Evolutionary conservation across 2,329 filamentous ascomycete genomes (phyloP).

Genomic region (Aspergillus candidus): DNA sequence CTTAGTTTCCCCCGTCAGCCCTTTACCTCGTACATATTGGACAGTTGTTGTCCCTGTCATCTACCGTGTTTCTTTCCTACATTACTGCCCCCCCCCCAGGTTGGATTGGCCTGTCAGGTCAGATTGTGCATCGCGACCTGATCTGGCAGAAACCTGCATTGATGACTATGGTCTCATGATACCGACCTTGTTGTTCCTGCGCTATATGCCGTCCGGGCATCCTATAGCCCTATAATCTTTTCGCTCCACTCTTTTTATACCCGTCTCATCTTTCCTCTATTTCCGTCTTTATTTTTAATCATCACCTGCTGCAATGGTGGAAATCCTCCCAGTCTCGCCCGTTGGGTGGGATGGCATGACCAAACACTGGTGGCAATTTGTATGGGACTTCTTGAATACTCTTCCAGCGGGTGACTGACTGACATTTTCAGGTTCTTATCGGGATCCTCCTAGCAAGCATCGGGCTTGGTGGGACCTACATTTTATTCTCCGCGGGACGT

Average conservation of each 20-base stretch:
- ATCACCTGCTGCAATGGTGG: constrained; percentile 20
- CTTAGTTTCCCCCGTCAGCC: background rate
- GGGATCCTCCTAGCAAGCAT: constrained; percentile 27
- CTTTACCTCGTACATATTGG: background rate
- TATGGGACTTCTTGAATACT: constrained; percentile 17
- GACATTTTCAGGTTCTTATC: background rate
- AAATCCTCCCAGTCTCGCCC: constrained; percentile 24
- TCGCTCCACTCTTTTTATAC: constrained; percentile 4
- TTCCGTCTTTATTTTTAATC: constrained; percentile 10
- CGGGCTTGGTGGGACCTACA: constrained; percentile 22
- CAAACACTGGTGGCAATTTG: constrained; percentile 40
- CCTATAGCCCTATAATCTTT: constrained; percentile 10
- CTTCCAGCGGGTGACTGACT: too few species aligned
- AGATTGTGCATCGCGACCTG: too few species aligned
- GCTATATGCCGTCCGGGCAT: too few species aligned
- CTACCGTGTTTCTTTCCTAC: too few species aligned
- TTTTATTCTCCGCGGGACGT: constrained; percentile 21
- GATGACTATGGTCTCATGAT: background rate
- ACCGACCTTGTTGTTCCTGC: background rate
- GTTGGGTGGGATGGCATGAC: constrained; percentile 34
- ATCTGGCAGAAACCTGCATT: too few species aligned
- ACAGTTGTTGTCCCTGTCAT: too few species aligned
- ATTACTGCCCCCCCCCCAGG: too few species aligned
- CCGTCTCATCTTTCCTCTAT: background rate
- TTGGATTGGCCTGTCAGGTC: too few species aligned